phyloP scores from a whole-genome alignment of 116 monocot genomes.

The Phalaenopsis hybrid region DNA sequence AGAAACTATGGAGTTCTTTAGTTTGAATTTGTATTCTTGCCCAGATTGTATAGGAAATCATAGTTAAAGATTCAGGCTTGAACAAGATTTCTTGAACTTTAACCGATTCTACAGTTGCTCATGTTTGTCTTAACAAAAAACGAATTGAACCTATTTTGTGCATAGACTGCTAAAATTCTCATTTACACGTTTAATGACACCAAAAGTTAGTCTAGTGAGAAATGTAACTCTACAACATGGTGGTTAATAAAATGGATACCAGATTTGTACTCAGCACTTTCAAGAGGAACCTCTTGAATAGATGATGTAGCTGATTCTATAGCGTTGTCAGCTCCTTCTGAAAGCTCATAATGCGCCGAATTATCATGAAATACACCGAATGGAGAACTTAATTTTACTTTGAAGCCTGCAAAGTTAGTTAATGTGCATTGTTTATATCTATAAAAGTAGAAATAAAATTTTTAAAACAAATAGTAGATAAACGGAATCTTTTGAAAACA shows the following conservation, averaged over 20 bases:
- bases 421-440: neutral
- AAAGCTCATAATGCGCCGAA: conserved; percentile 9
- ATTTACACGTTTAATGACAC: neutral
- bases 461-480: neutral
- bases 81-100: neutral
- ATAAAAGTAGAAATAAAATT: neutral
- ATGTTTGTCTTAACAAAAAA: neutral
- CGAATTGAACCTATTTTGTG: neutral
- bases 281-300: conserved; percentile 17
- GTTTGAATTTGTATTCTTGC: neutral
- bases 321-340: conserved; percentile 13
- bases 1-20: neutral
- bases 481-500: neutral
- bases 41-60: neutral
- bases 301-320: conserved; percentile 6
- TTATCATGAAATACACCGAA: conserved; percentile 28
- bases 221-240: neutral
- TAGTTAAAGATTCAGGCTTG: neutral
- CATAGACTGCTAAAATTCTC: neutral
- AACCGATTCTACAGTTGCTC: neutral
- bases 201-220: neutral
- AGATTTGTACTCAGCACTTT: conserved; percentile 21
- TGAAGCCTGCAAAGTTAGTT: conserved; percentile 41
- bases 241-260: conserved; percentile 8
- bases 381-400: conserved; percentile 21